These are phyloP conservation scores for Candida tallmaniae DNA, from an alignment of 805 yeast genomes.

Conservation along the genomic window DNA sequence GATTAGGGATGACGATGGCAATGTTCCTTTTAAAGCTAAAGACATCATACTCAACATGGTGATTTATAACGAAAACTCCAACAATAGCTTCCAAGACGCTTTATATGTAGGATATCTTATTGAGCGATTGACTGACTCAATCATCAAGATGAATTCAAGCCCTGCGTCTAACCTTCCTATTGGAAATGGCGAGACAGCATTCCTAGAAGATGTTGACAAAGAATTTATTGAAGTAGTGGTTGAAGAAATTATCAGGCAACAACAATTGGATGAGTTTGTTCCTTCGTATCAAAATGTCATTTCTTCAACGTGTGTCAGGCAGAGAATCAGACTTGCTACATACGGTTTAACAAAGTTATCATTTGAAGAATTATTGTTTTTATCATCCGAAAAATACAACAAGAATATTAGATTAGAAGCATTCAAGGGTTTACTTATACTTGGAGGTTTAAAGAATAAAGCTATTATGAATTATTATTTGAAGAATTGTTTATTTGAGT, in stretches of 20 bases:
- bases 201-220: conserved; percentile 4
- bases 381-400: conserved; percentile 44
- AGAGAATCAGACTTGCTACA: conserved; percentile 55
- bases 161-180: conserved; percentile 6
- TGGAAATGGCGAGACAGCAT: conserved; percentile 2
- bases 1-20: conserved; percentile 58
- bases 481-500: conserved; percentile 51
- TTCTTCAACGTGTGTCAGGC: conserved; percentile 52
- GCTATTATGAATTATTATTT: conserved; percentile 60
- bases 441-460: conserved; percentile 75
- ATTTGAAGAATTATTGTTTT: conserved; percentile 51
- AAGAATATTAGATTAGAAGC: conserved; percentile 62
- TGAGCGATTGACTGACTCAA: conserved; percentile 41
- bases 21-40: conserved; percentile 54
- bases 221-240: conserved; percentile 28
- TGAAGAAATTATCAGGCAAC: conserved; percentile 67
- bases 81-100: conserved; percentile 71
- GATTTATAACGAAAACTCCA: conserved; percentile 80
- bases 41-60: conserved; percentile 64
- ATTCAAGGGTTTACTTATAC: conserved; percentile 58
- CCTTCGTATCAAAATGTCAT: conserved; percentile 64
- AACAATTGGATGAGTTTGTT: conserved; percentile 80
- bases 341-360: conserved; percentile 49
- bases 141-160: conserved; percentile 15
- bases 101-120: conserved; percentile 60